phyloP scores from a whole-genome alignment of 352 stramenopile species.

The Achlya hypogyna region DNA sequence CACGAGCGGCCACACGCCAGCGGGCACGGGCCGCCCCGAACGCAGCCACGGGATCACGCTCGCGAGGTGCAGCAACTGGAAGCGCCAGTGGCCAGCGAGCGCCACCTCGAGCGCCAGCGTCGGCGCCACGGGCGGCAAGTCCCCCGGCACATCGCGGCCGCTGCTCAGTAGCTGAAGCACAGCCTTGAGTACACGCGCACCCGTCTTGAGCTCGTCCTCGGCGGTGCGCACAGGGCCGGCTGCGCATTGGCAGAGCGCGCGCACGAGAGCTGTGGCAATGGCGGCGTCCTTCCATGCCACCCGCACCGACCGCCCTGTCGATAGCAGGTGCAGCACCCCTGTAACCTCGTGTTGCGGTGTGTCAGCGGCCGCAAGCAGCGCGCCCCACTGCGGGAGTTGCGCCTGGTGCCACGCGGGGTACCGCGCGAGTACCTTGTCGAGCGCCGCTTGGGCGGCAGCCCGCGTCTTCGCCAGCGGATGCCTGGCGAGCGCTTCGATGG shows the following conservation, averaged over 20 bases:
- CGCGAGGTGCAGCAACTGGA: constrained; percentile 66
- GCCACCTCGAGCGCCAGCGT: constrained; percentile 35
- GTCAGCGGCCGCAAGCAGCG: background rate
- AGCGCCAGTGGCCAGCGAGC: constrained; percentile 54
- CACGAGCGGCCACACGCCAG: constrained; percentile 41
- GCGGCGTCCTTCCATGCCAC: background rate
- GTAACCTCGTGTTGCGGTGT: background rate
- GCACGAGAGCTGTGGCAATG: background rate
- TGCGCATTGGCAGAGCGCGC: background rate
- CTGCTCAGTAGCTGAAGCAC: background rate
- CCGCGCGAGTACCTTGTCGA: background rate
- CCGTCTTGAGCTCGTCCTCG: constrained; percentile 17
- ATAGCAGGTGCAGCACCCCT: constrained; percentile 6
- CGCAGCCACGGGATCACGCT: constrained; percentile 56
- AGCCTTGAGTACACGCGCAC: constrained; percentile 3
- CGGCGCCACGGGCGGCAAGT: constrained; percentile 23
- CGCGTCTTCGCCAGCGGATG: constrained; percentile 8
- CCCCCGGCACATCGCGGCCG: background rate
- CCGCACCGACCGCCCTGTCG: background rate
- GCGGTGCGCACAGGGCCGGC: background rate
- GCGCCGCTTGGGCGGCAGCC: background rate
- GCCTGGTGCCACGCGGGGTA: background rate
- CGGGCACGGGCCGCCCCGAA: constrained; percentile 29
- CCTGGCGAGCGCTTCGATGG: background rate
- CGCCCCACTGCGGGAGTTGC: background rate